A percentile compares a stretch with the other conserved stretches of the same genome.
phyloP scores from a whole-genome alignment of 495 filamentous ascomycete species.

The Choiromyces venosus region DNA sequence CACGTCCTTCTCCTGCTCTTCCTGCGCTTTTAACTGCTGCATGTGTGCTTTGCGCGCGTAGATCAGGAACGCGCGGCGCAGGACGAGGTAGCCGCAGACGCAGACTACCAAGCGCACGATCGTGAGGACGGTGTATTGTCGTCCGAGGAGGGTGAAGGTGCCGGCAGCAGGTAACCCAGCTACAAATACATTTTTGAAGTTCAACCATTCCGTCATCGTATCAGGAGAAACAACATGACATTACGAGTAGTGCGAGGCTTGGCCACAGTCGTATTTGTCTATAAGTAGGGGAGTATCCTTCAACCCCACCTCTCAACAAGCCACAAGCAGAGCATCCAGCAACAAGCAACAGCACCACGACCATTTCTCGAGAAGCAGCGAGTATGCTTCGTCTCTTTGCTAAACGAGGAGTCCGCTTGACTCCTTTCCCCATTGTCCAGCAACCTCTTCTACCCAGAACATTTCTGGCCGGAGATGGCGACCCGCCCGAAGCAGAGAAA shows the following conservation, averaged over 20 bases:
- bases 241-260: constrained; percentile 21
- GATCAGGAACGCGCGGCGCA: constrained; percentile 29
- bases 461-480: constrained; percentile 13
- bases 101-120: constrained; percentile 27
- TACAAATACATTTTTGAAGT: too few relatives aligned
- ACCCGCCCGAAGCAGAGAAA: background rate
- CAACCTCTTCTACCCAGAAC: constrained; percentile 14
- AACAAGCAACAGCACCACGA: background rate
- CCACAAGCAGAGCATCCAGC: background rate
- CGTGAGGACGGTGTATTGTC: constrained; percentile 18
- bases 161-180: too few relatives aligned
- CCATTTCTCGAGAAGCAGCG: constrained; percentile 3
- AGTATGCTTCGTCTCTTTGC: constrained; percentile 21
- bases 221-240: too few relatives aligned
- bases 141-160: constrained; percentile 25
- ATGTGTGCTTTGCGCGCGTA: constrained; percentile 27
- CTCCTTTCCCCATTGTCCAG: constrained; percentile 19
- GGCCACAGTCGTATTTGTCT: constrained; percentile 24
- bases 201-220: too few relatives aligned
- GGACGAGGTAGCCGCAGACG: constrained; percentile 28
- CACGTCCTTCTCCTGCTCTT: constrained; percentile 10
- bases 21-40: constrained; percentile 19
- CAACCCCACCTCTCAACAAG: constrained; percentile 5
- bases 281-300: constrained; percentile 8
- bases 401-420: constrained; percentile 22